A percentile compares a stretch with the other conserved stretches of the same genome.
Conservation (phyloP, 192 early-diverging fungal genomes). For the Thamnidium elegans region DNA sequence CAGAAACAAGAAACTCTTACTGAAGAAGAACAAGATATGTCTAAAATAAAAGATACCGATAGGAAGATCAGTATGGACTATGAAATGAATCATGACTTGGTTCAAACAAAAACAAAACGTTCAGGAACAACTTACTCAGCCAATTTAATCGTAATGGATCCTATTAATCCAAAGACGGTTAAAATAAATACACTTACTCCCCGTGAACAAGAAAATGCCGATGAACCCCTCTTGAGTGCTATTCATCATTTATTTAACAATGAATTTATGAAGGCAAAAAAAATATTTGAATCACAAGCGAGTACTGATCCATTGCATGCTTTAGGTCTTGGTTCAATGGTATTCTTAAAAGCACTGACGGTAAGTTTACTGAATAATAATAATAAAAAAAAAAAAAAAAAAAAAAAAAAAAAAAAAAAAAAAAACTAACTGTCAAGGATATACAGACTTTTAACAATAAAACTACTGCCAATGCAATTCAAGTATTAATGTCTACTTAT, state of each 20-base stretch:
- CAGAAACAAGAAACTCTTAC: neutral
- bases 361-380: neutral
- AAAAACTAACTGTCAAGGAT: neutral
- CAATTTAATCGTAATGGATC: conserved; percentile 18
- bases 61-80: neutral
- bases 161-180: conserved; percentile 16
- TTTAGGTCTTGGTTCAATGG: conserved; percentile 48
- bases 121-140: neutral
- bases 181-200: conserved; percentile 24
- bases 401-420: neutral
- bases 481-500: conserved; percentile 21
- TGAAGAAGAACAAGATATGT: neutral
- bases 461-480: conserved; percentile 31
- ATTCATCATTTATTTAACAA: conserved; percentile 37
- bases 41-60: neutral
- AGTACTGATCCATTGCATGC: conserved; percentile 47
- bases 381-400: neutral
- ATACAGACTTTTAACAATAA: conserved; percentile 41
- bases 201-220: conserved; percentile 30
- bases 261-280: conserved; percentile 33
- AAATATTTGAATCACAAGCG: conserved; percentile 19
- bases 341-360: conserved; percentile 31
- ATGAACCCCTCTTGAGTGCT: conserved; percentile 24
- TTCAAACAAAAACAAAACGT: neutral
- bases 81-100: neutral